These are phyloP conservation scores for Ramularia endophylla DNA, from an alignment of 2,329 filamentous ascomycete genomes.

Conservation along the genomic window DNA sequence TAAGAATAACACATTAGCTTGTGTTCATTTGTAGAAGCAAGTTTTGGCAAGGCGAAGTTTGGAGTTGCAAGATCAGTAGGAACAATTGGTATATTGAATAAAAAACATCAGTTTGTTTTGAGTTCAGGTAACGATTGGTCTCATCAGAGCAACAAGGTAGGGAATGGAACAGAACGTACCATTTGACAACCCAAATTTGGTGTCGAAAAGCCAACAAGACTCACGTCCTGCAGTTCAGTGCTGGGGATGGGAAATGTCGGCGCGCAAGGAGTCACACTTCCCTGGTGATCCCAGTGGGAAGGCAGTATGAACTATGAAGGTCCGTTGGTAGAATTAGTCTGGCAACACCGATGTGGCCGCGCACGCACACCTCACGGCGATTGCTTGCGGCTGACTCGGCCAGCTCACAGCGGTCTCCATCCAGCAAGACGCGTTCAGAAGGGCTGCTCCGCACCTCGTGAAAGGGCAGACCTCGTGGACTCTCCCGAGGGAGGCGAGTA, in stretches of 20 bases:
- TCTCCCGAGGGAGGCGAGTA: conserved; percentile 22
- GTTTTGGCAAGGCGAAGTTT: background rate
- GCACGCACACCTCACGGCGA: conserved; percentile 5
- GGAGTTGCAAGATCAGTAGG: background rate
- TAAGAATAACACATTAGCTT: too few species aligned
- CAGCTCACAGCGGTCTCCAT: conserved; percentile 26
- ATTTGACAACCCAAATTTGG: too few species aligned
- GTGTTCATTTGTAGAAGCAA: too few species aligned
- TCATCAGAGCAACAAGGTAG: background rate
- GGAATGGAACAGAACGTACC: background rate
- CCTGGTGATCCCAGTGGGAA: conserved; percentile 15
- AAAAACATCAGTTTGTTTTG: too few species aligned
- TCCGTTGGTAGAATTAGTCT: conserved; percentile 24
- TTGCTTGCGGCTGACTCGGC: conserved; percentile 12
- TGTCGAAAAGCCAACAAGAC: too few species aligned
- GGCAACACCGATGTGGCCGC: conserved; percentile 14
- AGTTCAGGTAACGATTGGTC: background rate
- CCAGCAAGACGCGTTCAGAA: conserved; percentile 26
- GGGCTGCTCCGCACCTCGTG: conserved; percentile 21
- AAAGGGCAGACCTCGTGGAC: conserved; percentile 24
- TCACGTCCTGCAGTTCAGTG: too few species aligned
- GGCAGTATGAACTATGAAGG: conserved; percentile 31
- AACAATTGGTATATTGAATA: conserved; percentile 4
- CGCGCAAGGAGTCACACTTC: conserved; percentile 29
- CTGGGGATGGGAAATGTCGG: conserved; percentile 26